Evolutionary conservation across 768 basidiomycete species (phyloP).

Genomic region (Lyophyllum semitale): DNA sequence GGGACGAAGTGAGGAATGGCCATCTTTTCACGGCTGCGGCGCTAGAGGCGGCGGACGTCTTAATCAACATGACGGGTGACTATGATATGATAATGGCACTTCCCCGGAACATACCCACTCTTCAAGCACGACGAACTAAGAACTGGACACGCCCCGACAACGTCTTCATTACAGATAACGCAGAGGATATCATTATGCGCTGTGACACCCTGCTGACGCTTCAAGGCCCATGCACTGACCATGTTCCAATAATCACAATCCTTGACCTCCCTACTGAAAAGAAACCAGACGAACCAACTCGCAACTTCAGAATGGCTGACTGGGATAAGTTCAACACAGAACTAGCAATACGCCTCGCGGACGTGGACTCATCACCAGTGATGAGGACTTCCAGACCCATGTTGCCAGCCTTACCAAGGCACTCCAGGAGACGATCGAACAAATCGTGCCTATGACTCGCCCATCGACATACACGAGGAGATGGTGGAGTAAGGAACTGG

Average conservation of each 20-base stretch:
- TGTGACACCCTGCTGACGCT: constrained; percentile 17
- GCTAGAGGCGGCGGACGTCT: constrained; percentile 1
- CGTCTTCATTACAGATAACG: constrained; percentile 24
- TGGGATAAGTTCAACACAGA: constrained; percentile 28
- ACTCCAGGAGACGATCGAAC: constrained; percentile 1
- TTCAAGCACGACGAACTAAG: constrained; percentile 14
- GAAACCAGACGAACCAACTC: not conserved
- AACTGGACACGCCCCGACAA: constrained; percentile 38
- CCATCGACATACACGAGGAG: not conserved
- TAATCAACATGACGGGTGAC: constrained; percentile 20
- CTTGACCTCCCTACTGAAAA: constrained; percentile 14
- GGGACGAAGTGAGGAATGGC: constrained; percentile 32
- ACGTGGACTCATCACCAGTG: constrained; percentile 12
- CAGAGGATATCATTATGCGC: constrained; percentile 11
- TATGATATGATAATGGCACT: constrained; percentile 30
- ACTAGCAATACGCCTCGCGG: not conserved
- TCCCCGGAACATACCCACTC: constrained; percentile 26
- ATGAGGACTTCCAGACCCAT: constrained; percentile 12
- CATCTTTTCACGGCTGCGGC: constrained; percentile 33
- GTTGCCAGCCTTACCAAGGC: not conserved
- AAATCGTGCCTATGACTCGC: not conserved
- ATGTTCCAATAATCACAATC: constrained; percentile 29
- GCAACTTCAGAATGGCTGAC: constrained; percentile 25
- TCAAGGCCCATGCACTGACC: constrained; percentile 29
- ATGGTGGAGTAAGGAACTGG: constrained; percentile 5